Percentiles rank a stretch among this genome's conserved stretches.
phyloP scores from a whole-genome alignment of 1,139 yeast genomes.

The Lizanozyma gosingica region DNA sequence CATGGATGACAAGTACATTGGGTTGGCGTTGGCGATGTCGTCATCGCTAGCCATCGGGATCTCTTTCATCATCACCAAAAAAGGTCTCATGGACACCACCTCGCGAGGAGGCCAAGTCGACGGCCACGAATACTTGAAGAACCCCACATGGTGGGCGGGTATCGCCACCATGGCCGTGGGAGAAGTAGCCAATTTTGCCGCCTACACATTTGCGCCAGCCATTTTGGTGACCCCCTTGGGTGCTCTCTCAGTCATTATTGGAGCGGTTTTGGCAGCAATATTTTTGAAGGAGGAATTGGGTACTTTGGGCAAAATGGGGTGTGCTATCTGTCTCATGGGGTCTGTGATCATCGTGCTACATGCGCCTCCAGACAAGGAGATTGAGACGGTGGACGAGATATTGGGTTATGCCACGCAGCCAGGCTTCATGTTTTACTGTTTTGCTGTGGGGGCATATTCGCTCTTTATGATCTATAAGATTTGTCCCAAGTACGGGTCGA shows the following conservation, averaged over 20 bases:
- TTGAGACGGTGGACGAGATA: conserved; percentile 82
- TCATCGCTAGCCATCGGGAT: conserved; percentile 88
- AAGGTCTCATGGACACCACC: conserved; percentile 72
- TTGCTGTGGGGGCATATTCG: conserved; percentile 56
- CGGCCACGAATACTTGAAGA: conserved; percentile 65
- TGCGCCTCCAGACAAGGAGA: conserved; percentile 91
- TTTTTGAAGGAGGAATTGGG: conserved; percentile 84
- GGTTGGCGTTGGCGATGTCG: conserved; percentile 80
- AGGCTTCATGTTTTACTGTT: conserved; percentile 63
- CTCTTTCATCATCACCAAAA: conserved; percentile 81
- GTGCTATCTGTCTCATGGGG: conserved; percentile 85
- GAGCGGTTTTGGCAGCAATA: conserved; percentile 81
- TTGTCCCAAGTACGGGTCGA: conserved; percentile 73
- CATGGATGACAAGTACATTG: conserved; percentile 77
- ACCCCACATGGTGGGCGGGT: conserved; percentile 96
- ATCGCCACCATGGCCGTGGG: conserved; percentile 88
- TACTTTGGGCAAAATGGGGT: conserved; percentile 85
- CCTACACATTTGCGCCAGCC: conserved; percentile 93
- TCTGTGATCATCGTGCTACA: conserved; percentile 84
- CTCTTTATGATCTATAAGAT: conserved; percentile 74
- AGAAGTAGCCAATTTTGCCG: conserved; percentile 88
- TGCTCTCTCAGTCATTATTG: conserved; percentile 82
- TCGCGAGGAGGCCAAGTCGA: conserved; percentile 60
- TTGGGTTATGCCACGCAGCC: conserved; percentile 74
- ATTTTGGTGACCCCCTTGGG: conserved; percentile 88